phyloP scores from a whole-genome alignment of 352 stramenopile genomes.

The Lagenidium sp. region DNA sequence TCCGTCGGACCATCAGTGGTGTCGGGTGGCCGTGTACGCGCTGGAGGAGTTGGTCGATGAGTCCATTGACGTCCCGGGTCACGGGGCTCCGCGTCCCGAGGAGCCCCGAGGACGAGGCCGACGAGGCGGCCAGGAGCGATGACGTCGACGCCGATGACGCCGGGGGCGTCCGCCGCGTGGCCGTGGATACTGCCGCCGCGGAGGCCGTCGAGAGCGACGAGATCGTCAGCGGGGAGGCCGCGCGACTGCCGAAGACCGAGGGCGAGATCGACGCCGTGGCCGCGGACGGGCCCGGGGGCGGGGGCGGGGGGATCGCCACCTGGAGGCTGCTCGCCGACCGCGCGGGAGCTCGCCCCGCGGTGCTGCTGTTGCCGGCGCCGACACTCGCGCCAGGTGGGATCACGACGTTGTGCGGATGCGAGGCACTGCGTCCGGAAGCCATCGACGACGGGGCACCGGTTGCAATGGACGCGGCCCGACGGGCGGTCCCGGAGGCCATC shows the following conservation, averaged over 20 bases:
- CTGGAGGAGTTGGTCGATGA: slow-evolving; percentile 14
- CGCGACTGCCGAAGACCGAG: slow-evolving; percentile 1
- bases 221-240: slow-evolving; percentile 3
- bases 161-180: neutral
- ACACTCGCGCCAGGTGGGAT: slow-evolving; percentile 7
- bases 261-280: neutral
- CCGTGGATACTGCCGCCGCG: slow-evolving; percentile 10
- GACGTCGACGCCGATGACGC: slow-evolving; percentile 6
- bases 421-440: neutral
- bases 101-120: slow-evolving; percentile 5
- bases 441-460: too few species aligned
- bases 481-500: too few species aligned
- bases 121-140: neutral
- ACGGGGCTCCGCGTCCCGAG: slow-evolving; percentile 6
- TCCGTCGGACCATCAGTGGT: slow-evolving; percentile 41
- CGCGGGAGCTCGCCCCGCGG: too few species aligned
- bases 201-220: slow-evolving; percentile 10
- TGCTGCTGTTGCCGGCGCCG: neutral
- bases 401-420: slow-evolving; percentile 11
- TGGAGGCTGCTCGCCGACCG: too few species aligned
- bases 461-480: too few species aligned
- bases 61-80: slow-evolving; percentile 9
- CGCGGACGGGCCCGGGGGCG: slow-evolving; percentile 2
- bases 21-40: slow-evolving; percentile 43
- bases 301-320: slow-evolving; percentile 7